phyloP scores from a whole-genome alignment of 495 filamentous ascomycete species.

The Lophiostoma macrostomum region DNA sequence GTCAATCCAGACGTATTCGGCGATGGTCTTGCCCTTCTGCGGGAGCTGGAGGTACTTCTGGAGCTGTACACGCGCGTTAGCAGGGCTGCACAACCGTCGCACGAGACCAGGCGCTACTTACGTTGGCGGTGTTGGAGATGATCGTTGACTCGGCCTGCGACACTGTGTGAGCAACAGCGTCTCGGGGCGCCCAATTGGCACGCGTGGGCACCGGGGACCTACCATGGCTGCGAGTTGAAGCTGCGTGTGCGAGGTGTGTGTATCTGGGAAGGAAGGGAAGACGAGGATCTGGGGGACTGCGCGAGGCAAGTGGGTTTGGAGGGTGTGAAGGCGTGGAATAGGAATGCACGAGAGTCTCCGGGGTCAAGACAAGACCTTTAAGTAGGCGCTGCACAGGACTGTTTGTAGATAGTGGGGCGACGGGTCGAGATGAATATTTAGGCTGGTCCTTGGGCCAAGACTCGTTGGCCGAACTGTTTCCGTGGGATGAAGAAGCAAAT shows the following conservation, averaged over 20 bases:
- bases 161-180: slow-evolving; percentile 8
- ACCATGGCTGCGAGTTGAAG: slow-evolving; percentile 27
- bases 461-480: slow-evolving; percentile 30
- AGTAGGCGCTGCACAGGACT: slow-evolving; percentile 3
- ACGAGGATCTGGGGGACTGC: neutral
- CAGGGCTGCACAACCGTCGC: neutral
- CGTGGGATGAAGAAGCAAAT: slow-evolving; percentile 37
- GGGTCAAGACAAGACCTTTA: slow-evolving; percentile 20
- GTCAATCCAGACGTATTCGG: slow-evolving; percentile 99
- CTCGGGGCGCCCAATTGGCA: neutral
- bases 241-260: neutral
- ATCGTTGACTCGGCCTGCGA: slow-evolving; percentile 36
- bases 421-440: slow-evolving; percentile 18
- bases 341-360: slow-evolving; percentile 4
- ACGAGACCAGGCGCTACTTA: slow-evolving; percentile 27
- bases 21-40: slow-evolving; percentile 80
- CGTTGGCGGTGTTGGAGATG: slow-evolving; percentile 44
- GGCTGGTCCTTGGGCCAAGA: slow-evolving; percentile 20
- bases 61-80: slow-evolving; percentile 55
- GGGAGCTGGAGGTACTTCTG: slow-evolving; percentile 87
- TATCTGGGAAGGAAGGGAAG: neutral
- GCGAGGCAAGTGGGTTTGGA: neutral
- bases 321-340: neutral
- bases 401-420: slow-evolving; percentile 26
- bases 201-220: slow-evolving; percentile 2